Evolutionary conservation across 2,329 filamentous ascomycete species (phyloP).

Genomic region (Fusarium oligoseptatum): DNA sequence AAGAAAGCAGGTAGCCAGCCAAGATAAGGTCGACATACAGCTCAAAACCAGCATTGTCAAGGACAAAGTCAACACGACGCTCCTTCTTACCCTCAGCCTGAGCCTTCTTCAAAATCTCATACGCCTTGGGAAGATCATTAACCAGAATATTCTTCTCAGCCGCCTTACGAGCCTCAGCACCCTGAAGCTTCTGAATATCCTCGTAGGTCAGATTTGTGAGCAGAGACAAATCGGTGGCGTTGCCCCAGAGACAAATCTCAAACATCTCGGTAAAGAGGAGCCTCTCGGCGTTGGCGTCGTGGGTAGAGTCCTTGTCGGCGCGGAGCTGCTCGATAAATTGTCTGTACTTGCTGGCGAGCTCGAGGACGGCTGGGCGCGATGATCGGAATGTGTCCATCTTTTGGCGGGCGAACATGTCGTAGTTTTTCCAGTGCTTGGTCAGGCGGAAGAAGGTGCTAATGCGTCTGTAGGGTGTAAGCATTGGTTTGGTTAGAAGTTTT

Average conservation of each 20-base stretch:
- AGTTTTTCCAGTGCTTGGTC: constrained; percentile 86
- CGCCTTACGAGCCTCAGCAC: constrained; percentile 84
- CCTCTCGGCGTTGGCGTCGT: constrained; percentile 77
- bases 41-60: constrained; percentile 98
- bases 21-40: constrained; percentile 95
- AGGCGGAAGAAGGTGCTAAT: constrained; percentile 82
- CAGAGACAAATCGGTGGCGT: constrained; percentile 93
- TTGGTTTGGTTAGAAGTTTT: neutral
- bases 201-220: constrained; percentile 92
- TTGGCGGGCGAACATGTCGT: constrained; percentile 90
- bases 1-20: constrained; percentile 87
- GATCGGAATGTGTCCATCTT: constrained; percentile 94
- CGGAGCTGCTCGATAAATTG: constrained; percentile 78
- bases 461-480: constrained; percentile 63
- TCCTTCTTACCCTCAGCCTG: constrained; percentile 74
- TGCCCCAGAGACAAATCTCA: constrained; percentile 97
- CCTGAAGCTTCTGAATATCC: constrained; percentile 96
- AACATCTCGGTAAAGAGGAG: constrained; percentile 92
- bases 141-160: constrained; percentile 92
- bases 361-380: constrained; percentile 86
- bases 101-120: constrained; percentile 75
- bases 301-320: constrained; percentile 62
- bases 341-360: constrained; percentile 83
- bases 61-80: constrained; percentile 89
- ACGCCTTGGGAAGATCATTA: constrained; percentile 84